Evolutionary conservation across 2,329 filamentous ascomycete genomes (phyloP).

Genomic region (Paecilomyces niveus): DNA sequence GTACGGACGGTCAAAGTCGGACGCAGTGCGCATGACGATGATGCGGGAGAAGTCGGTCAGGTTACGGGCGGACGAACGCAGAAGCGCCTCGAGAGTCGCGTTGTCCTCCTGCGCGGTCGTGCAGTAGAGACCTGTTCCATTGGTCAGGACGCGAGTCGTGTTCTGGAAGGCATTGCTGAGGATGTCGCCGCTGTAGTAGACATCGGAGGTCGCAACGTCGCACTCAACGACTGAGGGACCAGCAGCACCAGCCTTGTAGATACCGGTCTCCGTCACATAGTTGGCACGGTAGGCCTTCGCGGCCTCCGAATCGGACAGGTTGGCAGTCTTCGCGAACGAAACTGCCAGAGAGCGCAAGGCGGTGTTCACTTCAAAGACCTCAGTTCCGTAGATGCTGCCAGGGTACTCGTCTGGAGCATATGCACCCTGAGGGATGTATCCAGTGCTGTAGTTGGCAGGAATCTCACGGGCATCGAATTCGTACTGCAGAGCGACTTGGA

Average conservation of each 20-base stretch:
- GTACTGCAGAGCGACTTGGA: slow-evolving; percentile 70
- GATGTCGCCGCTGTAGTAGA: slow-evolving; percentile 59
- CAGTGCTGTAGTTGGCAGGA: slow-evolving; percentile 56
- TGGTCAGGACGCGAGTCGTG: slow-evolving; percentile 57
- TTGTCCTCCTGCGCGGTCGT: slow-evolving; percentile 68
- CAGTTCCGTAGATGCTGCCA: slow-evolving; percentile 56
- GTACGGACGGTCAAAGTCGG: slow-evolving; percentile 65
- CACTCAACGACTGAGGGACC: slow-evolving; percentile 55
- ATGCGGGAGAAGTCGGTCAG: slow-evolving; percentile 60
- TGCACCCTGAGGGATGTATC: slow-evolving; percentile 61
- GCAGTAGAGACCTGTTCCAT: slow-evolving; percentile 61
- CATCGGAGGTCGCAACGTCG: slow-evolving; percentile 63
- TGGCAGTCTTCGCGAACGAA: slow-evolving; percentile 44
- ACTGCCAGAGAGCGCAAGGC: slow-evolving; percentile 50
- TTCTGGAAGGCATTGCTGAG: slow-evolving; percentile 60
- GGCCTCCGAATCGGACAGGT: slow-evolving; percentile 44
- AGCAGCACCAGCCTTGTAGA: slow-evolving; percentile 37
- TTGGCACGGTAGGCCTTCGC: slow-evolving; percentile 49
- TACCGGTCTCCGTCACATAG: slow-evolving; percentile 34
- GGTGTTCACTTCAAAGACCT: slow-evolving; percentile 61
- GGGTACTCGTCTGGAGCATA: slow-evolving; percentile 52
- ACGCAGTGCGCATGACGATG: slow-evolving; percentile 62
- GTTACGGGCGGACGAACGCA: slow-evolving; percentile 51
- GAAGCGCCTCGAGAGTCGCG: slow-evolving; percentile 58
- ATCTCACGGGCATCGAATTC: slow-evolving; percentile 67